Percentiles rank a stretch among this genome's conserved stretches.
These are phyloP conservation scores for Cercophora scortea DNA, from an alignment of 495 filamentous ascomycete species.

Conservation along the genomic window DNA sequence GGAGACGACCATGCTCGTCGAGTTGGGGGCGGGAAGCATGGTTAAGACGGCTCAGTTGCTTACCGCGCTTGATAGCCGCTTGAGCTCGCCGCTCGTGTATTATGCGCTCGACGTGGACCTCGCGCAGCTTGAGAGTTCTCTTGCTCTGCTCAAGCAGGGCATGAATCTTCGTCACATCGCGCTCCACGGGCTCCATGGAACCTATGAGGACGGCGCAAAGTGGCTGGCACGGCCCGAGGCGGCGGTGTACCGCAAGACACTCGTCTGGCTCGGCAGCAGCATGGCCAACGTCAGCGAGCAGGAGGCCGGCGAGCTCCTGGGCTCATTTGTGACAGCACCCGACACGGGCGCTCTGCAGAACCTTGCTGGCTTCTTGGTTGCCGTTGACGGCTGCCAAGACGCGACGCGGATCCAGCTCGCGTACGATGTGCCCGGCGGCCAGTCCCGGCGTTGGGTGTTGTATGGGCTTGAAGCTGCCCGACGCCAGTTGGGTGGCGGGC, in stretches of 20 bases:
- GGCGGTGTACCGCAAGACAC: not conserved
- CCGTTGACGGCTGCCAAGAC: conserved; percentile 9
- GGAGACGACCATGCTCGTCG: conserved; percentile 5
- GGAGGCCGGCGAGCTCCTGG: conserved; percentile 1
- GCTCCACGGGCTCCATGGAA: conserved; percentile 4
- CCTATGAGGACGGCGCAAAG: conserved; percentile 8
- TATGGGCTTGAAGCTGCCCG: conserved; percentile 5
- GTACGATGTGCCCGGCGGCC: conserved; percentile 3
- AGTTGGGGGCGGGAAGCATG: conserved; percentile 9
- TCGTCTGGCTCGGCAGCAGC: conserved; percentile 9
- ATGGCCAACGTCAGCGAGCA: conserved; percentile 5
- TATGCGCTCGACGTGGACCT: conserved; percentile 13
- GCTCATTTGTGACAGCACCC: not conserved
- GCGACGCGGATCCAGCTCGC: not conserved
- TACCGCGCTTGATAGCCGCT: not conserved
- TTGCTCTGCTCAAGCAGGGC: not conserved
- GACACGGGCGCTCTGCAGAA: conserved; percentile 2
- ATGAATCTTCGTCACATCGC: not conserved
- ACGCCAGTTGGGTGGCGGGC: not conserved
- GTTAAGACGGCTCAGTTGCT: conserved; percentile 6
- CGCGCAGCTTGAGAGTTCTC: conserved; percentile 1
- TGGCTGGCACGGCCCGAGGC: conserved; percentile 2
- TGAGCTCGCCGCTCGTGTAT: not conserved
- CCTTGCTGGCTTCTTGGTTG: conserved; percentile 4
- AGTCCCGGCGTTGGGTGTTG: conserved; percentile 5